Evolutionary conservation across 345 rosid genomes (phyloP).

Genomic region (Orychophragmus violaceus): DNA sequence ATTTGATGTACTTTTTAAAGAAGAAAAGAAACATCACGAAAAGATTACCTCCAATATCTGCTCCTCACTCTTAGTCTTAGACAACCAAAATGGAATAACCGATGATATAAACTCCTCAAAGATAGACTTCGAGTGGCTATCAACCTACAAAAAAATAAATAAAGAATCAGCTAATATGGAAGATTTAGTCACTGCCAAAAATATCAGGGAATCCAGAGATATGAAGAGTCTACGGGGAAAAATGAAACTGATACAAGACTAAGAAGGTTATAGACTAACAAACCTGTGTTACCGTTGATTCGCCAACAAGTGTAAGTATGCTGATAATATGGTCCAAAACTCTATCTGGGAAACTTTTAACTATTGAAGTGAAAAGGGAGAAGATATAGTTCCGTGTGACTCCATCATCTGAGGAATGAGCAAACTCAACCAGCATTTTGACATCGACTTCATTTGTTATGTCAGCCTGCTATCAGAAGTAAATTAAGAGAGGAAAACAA

Average conservation of each 20-base stretch:
- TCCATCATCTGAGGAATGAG: constrained; percentile 52
- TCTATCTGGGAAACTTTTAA: constrained; percentile 56
- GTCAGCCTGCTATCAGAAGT: constrained; percentile 48
- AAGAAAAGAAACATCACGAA: background rate
- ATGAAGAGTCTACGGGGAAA: background rate
- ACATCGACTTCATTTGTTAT: constrained; percentile 40
- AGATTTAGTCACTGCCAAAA: background rate
- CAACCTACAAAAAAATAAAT: constrained; percentile 44
- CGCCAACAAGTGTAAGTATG: constrained; percentile 65
- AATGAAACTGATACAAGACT: background rate
- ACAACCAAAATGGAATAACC: constrained; percentile 78
- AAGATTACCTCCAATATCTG: constrained; percentile 64
- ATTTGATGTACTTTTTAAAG: background rate
- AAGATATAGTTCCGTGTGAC: constrained; percentile 61
- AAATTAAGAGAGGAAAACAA: constrained; percentile 10
- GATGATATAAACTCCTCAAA: constrained; percentile 78
- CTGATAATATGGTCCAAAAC: constrained; percentile 56
- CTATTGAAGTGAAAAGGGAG: constrained; percentile 51
- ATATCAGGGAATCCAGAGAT: background rate
- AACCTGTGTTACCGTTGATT: constrained; percentile 82
- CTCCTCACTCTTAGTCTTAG: constrained; percentile 46
- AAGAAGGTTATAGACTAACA: constrained; percentile 20
- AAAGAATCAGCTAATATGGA: background rate
- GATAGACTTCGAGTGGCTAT: constrained; percentile 61
- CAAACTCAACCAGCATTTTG: constrained; percentile 57